A percentile compares a stretch with the other conserved stretches of the same genome.
Conservation (phyloP, 148 eudicot species). For the Oxyria digyna region DNA sequence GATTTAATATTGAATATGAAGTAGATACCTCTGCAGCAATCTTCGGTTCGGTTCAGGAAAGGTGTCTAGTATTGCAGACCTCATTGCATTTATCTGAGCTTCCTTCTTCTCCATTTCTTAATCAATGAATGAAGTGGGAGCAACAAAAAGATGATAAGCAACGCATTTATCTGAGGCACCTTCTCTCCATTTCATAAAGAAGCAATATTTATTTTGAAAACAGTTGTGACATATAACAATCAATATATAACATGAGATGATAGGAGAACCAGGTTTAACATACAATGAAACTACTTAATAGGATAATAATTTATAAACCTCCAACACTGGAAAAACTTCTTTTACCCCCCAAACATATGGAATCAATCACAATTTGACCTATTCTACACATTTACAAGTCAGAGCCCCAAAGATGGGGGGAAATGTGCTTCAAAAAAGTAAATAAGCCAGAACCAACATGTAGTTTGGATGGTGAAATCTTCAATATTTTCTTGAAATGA, state of each 20-base stretch:
- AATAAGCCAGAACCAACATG: not conserved
- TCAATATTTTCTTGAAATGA: not conserved
- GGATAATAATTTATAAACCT: not conserved
- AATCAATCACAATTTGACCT: not conserved
- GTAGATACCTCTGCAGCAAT: slow-evolving; percentile 69
- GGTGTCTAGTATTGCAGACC: slow-evolving; percentile 75
- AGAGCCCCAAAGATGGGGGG: not conserved
- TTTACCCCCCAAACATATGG: not conserved
- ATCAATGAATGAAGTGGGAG: not conserved
- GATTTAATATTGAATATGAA: not conserved
- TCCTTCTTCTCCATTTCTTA: slow-evolving; percentile 79
- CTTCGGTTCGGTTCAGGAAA: slow-evolving; percentile 98
- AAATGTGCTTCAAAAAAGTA: not conserved
- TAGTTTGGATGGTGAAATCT: not conserved
- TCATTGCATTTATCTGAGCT: slow-evolving; percentile 71
- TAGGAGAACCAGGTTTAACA: not conserved
- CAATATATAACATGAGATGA: not conserved
- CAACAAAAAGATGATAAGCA: not conserved
- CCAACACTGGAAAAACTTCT: not conserved
- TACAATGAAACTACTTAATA: not conserved
- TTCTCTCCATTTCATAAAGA: not conserved
- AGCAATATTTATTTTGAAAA: not conserved
- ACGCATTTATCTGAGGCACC: not conserved
- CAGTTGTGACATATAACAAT: not conserved
- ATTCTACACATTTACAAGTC: not conserved